Evolutionary conservation across 2,329 filamentous ascomycete species (phyloP), one percentile per base, ranked within the genome.

Genomic region (Penicillium frequentans): DNA sequence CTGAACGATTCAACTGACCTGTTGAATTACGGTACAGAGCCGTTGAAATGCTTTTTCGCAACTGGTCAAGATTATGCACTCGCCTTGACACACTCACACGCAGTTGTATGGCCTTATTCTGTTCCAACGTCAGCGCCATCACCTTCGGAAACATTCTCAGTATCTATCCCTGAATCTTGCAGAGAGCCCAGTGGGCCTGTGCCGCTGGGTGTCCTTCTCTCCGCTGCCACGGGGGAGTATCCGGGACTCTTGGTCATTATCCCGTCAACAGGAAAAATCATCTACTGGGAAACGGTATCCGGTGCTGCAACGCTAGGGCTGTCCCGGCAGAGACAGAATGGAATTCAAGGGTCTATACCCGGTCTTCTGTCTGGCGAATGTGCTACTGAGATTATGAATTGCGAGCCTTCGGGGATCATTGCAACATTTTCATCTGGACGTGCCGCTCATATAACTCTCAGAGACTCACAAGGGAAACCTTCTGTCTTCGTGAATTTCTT

Each of bases 271-370:
- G 95, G 95, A 52, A 93, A 88, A 73, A 86, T 98, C 52, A 88
- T 91, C 45, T 98, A 95, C 74, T 98, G 95, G 92, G 95, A 98
- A 72, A 96, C 91, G 39, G 90, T 98, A 61, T 92, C 93, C 55
- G 92, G 87, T 73, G 92, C 91, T 10, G 90, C 92, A 39, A 91
- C 91, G 1, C 82, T 96, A 54, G 90, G 90, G 61, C 85, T 96
- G 42, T 90, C 93, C 68, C 88, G 90, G 63, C 89, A 96, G 70
- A 90, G 90, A 68, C 87, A 90, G 63, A 88, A 87, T 62, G 90
- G 90, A 16, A 85, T 96, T 16, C 91, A 96, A 68, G 86, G 90
- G 46, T 79, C 79, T 3, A 86, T 96, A 60, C 81, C 85, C 2
- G 89, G 89, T 59, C 82, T 97, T 75, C 86, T 88, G 53, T 90